phyloP scores from a whole-genome alignment of 768 basidiomycete species.

The Gautieria morchelliformis region DNA sequence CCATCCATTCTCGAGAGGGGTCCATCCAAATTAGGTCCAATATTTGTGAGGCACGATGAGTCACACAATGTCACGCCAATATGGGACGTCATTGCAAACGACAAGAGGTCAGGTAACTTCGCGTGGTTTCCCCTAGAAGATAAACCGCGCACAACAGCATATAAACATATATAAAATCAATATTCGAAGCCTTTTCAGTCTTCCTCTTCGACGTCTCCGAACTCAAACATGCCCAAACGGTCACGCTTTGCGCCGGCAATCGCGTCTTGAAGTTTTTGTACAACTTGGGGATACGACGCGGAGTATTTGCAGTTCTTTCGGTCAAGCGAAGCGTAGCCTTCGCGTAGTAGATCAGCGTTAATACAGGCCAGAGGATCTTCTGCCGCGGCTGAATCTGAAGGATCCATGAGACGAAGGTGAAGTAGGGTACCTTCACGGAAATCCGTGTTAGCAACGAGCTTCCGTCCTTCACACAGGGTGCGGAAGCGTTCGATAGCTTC shows the following conservation, averaged over 20 bases:
- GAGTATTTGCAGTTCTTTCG: constrained; percentile 69
- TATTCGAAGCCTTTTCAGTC: constrained; percentile 26
- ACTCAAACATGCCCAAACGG: constrained; percentile 79
- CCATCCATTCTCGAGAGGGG: background rate
- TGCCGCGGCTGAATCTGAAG: constrained; percentile 56
- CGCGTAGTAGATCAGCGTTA: constrained; percentile 83
- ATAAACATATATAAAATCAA: background rate
- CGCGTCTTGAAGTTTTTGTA: constrained; percentile 55
- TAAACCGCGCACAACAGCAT: background rate
- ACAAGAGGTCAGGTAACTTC: no score
- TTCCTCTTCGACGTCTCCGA: constrained; percentile 85
- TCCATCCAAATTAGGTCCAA: background rate
- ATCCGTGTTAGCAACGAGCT: constrained; percentile 94
- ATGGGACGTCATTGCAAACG: no score
- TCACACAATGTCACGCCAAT: background rate
- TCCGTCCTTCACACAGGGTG: constrained; percentile 79
- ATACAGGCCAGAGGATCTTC: constrained; percentile 68
- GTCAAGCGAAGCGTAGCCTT: constrained; percentile 79
- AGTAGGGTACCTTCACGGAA: constrained; percentile 66
- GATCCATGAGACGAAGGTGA: constrained; percentile 91
- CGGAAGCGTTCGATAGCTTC: constrained; percentile 87
- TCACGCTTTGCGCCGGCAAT: constrained; percentile 59
- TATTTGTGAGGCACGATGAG: background rate
- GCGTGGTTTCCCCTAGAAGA: background rate
- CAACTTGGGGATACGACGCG: constrained; percentile 55